These are phyloP conservation scores for Leersia perrieri DNA, from an alignment of 176 grass and related monocot species.

Conservation along the genomic window DNA sequence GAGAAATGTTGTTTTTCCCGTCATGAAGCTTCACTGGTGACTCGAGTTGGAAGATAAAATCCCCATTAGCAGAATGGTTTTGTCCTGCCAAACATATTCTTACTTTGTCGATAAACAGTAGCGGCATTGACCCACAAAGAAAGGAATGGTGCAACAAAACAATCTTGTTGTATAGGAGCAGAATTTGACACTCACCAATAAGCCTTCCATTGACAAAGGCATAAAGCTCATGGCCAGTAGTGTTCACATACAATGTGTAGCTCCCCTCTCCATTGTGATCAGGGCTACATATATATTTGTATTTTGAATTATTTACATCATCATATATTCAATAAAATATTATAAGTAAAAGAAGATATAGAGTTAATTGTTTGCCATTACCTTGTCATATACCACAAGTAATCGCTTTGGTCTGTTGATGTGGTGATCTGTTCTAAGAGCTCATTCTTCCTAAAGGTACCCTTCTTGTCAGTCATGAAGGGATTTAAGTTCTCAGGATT, in stretches of 20 bases:
- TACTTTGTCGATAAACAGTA: too few relatives aligned
- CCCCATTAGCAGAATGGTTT: conserved; percentile 28
- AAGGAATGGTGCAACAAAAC: not conserved
- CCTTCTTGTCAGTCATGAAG: conserved; percentile 41
- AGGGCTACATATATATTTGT: not conserved
- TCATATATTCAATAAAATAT: too few relatives aligned
- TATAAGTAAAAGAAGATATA: too few relatives aligned
- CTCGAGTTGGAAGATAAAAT: conserved; percentile 41
- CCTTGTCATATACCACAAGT: conserved; percentile 90
- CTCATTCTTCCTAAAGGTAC: conserved; percentile 20
- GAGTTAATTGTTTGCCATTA: conserved; percentile 2
- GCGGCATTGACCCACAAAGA: too few relatives aligned
- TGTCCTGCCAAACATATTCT: not conserved
- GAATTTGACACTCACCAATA: conserved; percentile 23
- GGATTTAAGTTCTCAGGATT: conserved; percentile 43
- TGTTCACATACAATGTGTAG: conserved; percentile 40
- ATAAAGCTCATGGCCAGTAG: conserved; percentile 44
- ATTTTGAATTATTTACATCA: not conserved
- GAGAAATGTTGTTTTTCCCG: conserved; percentile 55
- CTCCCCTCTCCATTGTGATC: conserved; percentile 32
- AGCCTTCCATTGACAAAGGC: conserved; percentile 49
- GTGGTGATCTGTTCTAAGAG: conserved; percentile 51
- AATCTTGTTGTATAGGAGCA: not conserved
- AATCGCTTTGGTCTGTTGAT: conserved; percentile 64
- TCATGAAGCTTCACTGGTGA: conserved; percentile 28